A percentile compares a stretch with the other conserved stretches of the same genome.
phyloP scores from a whole-genome alignment of 106 monocot species.

The Iris macrosiphon region DNA sequence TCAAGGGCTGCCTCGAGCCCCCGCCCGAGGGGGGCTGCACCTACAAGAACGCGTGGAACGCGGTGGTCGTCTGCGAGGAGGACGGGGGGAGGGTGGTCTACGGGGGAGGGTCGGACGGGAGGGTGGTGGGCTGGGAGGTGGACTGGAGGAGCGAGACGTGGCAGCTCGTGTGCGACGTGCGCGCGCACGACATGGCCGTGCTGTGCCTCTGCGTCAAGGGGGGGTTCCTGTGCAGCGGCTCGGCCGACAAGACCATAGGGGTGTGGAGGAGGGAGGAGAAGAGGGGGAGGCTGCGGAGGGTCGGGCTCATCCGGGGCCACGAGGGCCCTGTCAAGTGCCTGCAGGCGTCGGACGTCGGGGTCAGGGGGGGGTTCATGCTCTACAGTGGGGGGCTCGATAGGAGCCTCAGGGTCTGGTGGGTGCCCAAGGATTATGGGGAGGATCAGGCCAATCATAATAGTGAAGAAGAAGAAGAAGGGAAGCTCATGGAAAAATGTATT shows the following conservation, averaged over 20 bases:
- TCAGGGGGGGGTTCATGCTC: constrained; percentile 17
- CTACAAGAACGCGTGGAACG: constrained; percentile 52
- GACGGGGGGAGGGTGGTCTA: constrained; percentile 33
- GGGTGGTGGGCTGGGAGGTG: constrained; percentile 38
- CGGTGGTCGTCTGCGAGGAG: constrained; percentile 23
- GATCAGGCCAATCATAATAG: too few species aligned
- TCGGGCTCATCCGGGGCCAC: constrained; percentile 40
- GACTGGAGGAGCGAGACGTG: neutral
- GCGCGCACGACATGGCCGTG: constrained; percentile 56
- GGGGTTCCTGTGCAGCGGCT: constrained; percentile 50
- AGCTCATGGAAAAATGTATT: constrained; percentile 1
- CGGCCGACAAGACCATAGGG: constrained; percentile 55
- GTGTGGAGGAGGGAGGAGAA: constrained; percentile 38
- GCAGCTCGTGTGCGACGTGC: constrained; percentile 40
- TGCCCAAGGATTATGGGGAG: constrained; percentile 19
- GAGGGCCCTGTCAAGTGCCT: constrained; percentile 76
- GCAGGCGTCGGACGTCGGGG: constrained; percentile 20
- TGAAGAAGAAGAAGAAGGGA: neutral
- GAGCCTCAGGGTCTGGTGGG: constrained; percentile 89
- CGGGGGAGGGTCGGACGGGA: constrained; percentile 60
- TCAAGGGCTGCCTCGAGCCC: constrained; percentile 1
- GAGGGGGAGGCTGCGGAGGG: constrained; percentile 28
- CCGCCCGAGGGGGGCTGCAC: constrained; percentile 12
- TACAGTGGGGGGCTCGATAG: constrained; percentile 83
- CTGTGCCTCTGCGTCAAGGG: constrained; percentile 52